A percentile compares a stretch with the other conserved stretches of the same genome.
These are phyloP conservation scores for Beauveria caledonica DNA, from an alignment of 2,329 filamentous ascomycete genomes.

Conservation along the genomic window DNA sequence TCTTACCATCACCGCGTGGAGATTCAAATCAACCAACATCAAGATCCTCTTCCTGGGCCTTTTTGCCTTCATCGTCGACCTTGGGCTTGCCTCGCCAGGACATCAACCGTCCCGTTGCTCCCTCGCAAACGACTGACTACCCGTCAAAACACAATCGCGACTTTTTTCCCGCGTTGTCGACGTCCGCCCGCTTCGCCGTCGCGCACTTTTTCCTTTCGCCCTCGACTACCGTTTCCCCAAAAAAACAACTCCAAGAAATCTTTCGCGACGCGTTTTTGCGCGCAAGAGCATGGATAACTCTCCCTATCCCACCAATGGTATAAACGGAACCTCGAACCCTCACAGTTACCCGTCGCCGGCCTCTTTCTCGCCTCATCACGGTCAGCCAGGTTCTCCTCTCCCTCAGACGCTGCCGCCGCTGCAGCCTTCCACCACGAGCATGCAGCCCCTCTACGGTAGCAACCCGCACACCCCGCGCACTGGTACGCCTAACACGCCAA, in stretches of 20 bases:
- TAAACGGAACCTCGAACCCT: constrained; percentile 44
- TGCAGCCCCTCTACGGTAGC: constrained; percentile 44
- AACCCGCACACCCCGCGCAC: constrained; percentile 56
- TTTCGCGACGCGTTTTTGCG: constrained; percentile 26
- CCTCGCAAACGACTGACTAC: neutral
- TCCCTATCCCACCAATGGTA: constrained; percentile 47
- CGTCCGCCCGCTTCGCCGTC: constrained; percentile 4
- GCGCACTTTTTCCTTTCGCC: neutral
- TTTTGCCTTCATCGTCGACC: neutral
- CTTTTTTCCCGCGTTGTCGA: neutral
- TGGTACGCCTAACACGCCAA: constrained; percentile 54
- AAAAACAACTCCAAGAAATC: constrained; percentile 16
- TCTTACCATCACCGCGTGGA: constrained; percentile 7
- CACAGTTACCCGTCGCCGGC: constrained; percentile 44
- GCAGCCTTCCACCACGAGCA: constrained; percentile 36
- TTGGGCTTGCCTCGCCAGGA: neutral
- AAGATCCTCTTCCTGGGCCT: neutral
- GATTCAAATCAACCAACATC: constrained; percentile 6
- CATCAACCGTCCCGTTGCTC: neutral
- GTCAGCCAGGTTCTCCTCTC: constrained; percentile 38
- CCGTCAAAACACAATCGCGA: neutral
- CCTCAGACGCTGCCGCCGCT: constrained; percentile 50
- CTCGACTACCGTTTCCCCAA: constrained; percentile 13
- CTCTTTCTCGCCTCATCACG: constrained; percentile 43
- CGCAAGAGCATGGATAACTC: constrained; percentile 46